These are phyloP conservation scores for Alternaria hordeiaustralica DNA, from an alignment of 2,329 filamentous ascomycete genomes.

Conservation along the genomic window DNA sequence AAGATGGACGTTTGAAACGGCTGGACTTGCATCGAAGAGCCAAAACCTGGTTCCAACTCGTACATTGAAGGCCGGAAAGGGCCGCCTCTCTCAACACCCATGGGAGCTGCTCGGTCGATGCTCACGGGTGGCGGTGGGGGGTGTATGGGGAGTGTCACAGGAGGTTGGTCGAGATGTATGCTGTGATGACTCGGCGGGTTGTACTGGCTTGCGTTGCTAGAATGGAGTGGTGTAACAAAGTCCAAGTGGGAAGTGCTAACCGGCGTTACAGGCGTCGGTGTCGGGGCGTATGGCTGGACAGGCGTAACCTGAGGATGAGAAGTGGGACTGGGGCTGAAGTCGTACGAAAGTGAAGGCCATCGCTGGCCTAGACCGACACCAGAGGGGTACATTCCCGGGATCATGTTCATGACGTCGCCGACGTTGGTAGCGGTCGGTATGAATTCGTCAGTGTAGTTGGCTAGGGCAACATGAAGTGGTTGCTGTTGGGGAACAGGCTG, in stretches of 20 bases:
- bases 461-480: constrained; percentile 43
- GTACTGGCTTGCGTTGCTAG: constrained; percentile 35
- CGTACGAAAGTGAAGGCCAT: constrained; percentile 45
- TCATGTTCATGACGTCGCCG: constrained; percentile 48
- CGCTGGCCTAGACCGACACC: constrained; percentile 35
- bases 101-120: constrained; percentile 38
- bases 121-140: constrained; percentile 34
- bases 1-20: constrained; percentile 59
- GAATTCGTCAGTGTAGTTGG: constrained; percentile 51
- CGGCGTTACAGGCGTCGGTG: constrained; percentile 35
- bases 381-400: constrained; percentile 55
- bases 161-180: constrained; percentile 43
- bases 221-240: constrained; percentile 40
- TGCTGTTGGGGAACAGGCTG: constrained; percentile 35
- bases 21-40: constrained; percentile 45
- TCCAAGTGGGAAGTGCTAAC: constrained; percentile 42
- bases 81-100: constrained; percentile 44
- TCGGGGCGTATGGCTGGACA: constrained; percentile 41
- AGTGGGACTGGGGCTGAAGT: constrained; percentile 42
- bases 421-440: constrained; percentile 46
- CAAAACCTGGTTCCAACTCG: constrained; percentile 53
- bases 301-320: constrained; percentile 42
- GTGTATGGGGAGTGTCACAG: constrained; percentile 43
- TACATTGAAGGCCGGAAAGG: constrained; percentile 56
- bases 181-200: constrained; percentile 33